phyloP scores from a whole-genome alignment of 148 eudicot species.

The Rhododendron griersonianum region DNA sequence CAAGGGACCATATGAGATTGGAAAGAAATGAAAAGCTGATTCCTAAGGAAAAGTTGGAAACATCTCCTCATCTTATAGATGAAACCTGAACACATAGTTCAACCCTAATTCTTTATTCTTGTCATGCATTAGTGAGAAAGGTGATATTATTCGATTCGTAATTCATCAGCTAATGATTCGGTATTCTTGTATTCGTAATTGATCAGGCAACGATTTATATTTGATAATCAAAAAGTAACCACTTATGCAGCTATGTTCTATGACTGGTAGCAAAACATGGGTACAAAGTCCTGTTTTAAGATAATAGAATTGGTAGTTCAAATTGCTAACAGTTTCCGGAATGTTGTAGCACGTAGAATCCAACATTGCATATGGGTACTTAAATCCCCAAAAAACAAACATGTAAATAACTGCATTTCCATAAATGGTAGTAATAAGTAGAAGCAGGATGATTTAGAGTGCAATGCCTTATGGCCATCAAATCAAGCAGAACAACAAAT shows the following conservation, averaged over 20 bases:
- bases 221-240: not conserved
- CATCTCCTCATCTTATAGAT: not conserved
- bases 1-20: not conserved
- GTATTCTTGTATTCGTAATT: not conserved
- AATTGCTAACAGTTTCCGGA: not conserved
- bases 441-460: not conserved
- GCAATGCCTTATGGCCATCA: not conserved
- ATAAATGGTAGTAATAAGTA: not conserved
- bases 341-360: not conserved
- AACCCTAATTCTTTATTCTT: not conserved
- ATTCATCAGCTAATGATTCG: not conserved
- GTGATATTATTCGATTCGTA: not conserved
- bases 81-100: not conserved
- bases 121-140: not conserved
- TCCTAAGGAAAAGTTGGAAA: not conserved
- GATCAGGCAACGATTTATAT: not conserved
- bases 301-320: not conserved
- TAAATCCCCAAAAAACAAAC: not conserved
- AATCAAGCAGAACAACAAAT: constrained; percentile 10
- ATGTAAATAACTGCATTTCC: not conserved
- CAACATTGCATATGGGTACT: not conserved
- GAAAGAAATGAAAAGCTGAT: not conserved
- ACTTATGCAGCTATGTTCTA: not conserved
- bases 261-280: not conserved
- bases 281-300: not conserved